Evolutionary conservation across 2,329 filamentous ascomycete species (phyloP).

Genomic region (Trichoderma pleuroti): DNA sequence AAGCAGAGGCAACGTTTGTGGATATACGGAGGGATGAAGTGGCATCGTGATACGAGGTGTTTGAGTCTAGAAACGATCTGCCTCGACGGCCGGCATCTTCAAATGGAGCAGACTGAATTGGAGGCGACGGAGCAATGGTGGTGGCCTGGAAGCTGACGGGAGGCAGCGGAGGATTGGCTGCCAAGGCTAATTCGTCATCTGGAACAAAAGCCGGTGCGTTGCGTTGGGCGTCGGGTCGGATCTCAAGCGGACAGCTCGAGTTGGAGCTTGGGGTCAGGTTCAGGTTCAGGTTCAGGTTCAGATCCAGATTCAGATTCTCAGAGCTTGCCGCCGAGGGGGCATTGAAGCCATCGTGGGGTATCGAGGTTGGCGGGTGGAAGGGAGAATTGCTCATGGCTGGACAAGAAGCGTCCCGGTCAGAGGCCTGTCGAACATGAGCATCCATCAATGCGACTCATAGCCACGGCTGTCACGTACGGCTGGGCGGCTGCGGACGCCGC

Average conservation of each 20-base stretch:
- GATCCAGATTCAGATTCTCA: not conserved
- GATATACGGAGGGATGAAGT: conserved; percentile 36
- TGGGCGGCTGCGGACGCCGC: not conserved
- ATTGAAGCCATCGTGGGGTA: conserved; percentile 28
- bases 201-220: conserved; percentile 2
- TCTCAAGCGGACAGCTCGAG: conserved; percentile 11
- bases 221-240: not conserved
- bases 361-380: conserved; percentile 28
- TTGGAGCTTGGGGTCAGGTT: conserved; percentile 1
- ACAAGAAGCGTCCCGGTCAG: conserved; percentile 16
- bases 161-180: not conserved
- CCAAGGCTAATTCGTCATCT: conserved; percentile 4
- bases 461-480: conserved; percentile 11
- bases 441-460: conserved; percentile 13
- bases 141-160: conserved; percentile 28
- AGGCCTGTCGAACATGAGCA: conserved; percentile 13
- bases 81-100: not conserved
- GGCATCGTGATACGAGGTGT: not conserved
- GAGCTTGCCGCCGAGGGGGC: conserved; percentile 19
- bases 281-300: not conserved
- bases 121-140: conserved; percentile 36
- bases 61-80: not conserved
- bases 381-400: conserved; percentile 32
- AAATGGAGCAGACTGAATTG: conserved; percentile 15
- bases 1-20: conserved; percentile 32